A percentile compares a stretch with the other conserved stretches of the same genome.
These are phyloP conservation scores for Zasmidium angulare DNA, from an alignment of 2,329 filamentous ascomycete species.

Conservation along the genomic window DNA sequence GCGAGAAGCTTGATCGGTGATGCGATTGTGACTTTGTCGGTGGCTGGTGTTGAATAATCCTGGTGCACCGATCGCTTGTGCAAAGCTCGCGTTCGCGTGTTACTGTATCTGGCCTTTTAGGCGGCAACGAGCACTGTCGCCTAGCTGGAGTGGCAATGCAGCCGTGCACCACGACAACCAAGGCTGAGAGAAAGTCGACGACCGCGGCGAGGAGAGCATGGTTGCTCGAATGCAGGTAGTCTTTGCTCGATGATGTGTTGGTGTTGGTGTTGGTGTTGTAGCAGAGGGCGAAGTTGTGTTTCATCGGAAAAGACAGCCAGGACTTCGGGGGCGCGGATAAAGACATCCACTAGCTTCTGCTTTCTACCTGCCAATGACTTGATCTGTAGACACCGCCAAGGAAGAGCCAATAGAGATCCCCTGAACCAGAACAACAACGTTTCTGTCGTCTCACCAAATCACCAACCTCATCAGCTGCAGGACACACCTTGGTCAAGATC, in stretches of 20 bases:
- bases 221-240: neutral
- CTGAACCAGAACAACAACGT: no score
- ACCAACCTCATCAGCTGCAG: no score
- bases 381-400: no score
- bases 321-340: neutral
- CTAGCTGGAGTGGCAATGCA: no score
- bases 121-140: no score
- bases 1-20: neutral
- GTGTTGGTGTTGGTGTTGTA: neutral
- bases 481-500: neutral
- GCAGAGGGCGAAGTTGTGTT: neutral
- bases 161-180: no score
- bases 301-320: neutral
- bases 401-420: no score
- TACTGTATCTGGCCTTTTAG: no score
- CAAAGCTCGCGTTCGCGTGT: no score
- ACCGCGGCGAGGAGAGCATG: neutral
- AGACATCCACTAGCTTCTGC: neutral
- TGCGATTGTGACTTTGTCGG: neutral
- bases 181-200: neutral
- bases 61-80: no score
- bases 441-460: no score
- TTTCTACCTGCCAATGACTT: neutral
- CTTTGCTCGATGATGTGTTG: neutral
- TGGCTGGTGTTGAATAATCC: neutral